Evolutionary conservation across 495 filamentous ascomycete genomes (phyloP), one percentile per base, ranked within the genome.

Genomic region (Rhizodiscina lignyota): DNA sequence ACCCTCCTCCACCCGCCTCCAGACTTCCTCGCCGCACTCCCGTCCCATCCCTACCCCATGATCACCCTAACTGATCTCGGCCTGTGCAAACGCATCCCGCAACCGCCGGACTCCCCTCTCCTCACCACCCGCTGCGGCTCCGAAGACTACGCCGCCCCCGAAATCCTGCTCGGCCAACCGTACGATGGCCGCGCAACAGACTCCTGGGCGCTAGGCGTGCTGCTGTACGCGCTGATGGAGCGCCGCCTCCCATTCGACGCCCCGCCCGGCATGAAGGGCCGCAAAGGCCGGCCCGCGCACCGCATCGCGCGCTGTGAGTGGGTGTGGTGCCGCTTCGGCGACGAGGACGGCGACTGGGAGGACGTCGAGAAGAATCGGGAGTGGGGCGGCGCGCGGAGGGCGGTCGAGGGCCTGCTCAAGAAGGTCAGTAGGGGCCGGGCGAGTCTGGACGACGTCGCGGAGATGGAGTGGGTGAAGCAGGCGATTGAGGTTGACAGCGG

Each of bases 131-230:
- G 87, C 11, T 97, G 89, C 51, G 89, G 89, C 13, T 87, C 79
- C 22, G 89, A 94, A 54, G 89, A 97, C 60, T 97, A 97, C 49
- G 91, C 89, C 2, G 84, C 89, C 0, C 89, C 89, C 0, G 89
- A 97, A 54, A 81, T 97, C 30, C 76, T 97, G 17, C 82, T 97
- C 65, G 84, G 84, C 15, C 84, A 92, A 49, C 69, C 83, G 4
- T 97, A 97, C 51, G 89, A 97, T 52, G 89, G 91, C 22, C 84
- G 91, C 15, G 66, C 72, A 4, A 87, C 82, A 2, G 89, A 97
- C 48, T 84, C 85, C 15, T 97, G 89, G 89, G 86, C 87, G 1
- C 67, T 94, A 4, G 89, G 89, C 32, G 89, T 97, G 2, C 58
- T 94, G 5, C 68, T 96, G 0, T 97, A 94, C 51, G 83, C 91